phyloP scores from a whole-genome alignment of 768 basidiomycete genomes.

The Phlebiopsis gigantea region DNA sequence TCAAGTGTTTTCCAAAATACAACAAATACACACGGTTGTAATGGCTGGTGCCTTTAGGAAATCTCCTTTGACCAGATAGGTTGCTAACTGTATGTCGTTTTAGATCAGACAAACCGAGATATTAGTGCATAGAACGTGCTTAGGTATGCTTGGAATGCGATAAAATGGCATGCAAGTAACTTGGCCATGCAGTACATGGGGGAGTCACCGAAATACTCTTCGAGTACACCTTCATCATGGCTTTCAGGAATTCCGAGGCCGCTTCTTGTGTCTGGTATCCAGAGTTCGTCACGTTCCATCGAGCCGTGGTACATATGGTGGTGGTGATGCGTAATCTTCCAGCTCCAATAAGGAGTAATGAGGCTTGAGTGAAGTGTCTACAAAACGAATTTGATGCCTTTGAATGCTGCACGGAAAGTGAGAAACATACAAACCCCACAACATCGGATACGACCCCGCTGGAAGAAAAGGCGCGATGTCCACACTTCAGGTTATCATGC shows the following conservation, averaged over 20 bases:
- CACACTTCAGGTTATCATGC: background rate
- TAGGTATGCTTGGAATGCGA: background rate
- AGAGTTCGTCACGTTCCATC: conserved; percentile 7
- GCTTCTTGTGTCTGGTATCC: background rate
- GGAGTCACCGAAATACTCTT: background rate
- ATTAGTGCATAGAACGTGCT: background rate
- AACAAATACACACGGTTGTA: background rate
- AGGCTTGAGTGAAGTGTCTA: background rate
- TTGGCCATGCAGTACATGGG: background rate
- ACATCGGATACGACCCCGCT: background rate
- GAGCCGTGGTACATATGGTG: conserved; percentile 4
- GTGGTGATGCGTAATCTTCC: conserved; percentile 4
- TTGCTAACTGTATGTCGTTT: background rate
- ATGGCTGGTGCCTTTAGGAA: background rate
- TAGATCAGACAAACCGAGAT: background rate
- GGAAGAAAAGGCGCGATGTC: background rate
- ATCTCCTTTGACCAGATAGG: background rate
- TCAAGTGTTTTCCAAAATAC: no score
- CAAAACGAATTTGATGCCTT: background rate
- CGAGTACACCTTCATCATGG: background rate
- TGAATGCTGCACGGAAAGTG: background rate
- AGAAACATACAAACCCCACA: background rate
- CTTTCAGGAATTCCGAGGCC: background rate
- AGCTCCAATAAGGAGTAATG: conserved; percentile 27
- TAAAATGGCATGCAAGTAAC: background rate